Evolutionary conservation across 2,329 filamentous ascomycete species (phyloP), one percentile per base, ranked within the genome.

Genomic region (Colletotrichum coccodes): DNA sequence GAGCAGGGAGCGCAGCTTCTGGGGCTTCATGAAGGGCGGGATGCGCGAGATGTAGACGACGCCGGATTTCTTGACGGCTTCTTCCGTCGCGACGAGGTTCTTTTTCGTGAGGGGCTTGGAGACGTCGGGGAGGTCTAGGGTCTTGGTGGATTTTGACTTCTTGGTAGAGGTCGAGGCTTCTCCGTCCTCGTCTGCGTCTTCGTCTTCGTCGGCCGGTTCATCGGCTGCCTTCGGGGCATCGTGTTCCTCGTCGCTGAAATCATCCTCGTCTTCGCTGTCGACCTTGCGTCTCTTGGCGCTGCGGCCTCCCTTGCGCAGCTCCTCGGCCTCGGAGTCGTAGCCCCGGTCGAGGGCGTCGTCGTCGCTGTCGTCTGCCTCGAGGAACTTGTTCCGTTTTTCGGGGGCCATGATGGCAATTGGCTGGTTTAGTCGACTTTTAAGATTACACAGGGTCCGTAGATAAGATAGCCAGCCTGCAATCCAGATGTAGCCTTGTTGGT

Each of bases 1-100:
- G 61, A 96, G 88, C 16, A 94, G 89, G 21, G 91, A 90, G 72
- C 92, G 90, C 46, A 96, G 85, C 76, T 95, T 95, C 59, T 86
- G 83, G 7, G 93, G 93, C 75, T 94, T 95, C 93, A 97, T 96
- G 80, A 95, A 97, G 0, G 94, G 94, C 4, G 94, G 94, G 71
- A 96, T 89, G 68, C 94, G 90, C 5, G 93, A 95, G 70, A 97
- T 85, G 81, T 96, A 97, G 69, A 96, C 85, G 14, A 97, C 92
- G 71, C 94, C 94, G 0, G 92, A 94, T 77, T 90, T 92, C 73
- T 89, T 89, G 68, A 92, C 86, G 26, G 90, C 89, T 40, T 87
- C 86, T 71, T 90, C 88, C 12, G 89, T 87, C 6, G 85, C 85
- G 44, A 91, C 87, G 56, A 93, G 87, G 76, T 93, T 92, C 81